Percentiles rank a stretch among this genome's conserved stretches.
These are phyloP conservation scores for Scytalidium lignicola DNA, from an alignment of 2,329 filamentous ascomycete species.

Conservation along the genomic window DNA sequence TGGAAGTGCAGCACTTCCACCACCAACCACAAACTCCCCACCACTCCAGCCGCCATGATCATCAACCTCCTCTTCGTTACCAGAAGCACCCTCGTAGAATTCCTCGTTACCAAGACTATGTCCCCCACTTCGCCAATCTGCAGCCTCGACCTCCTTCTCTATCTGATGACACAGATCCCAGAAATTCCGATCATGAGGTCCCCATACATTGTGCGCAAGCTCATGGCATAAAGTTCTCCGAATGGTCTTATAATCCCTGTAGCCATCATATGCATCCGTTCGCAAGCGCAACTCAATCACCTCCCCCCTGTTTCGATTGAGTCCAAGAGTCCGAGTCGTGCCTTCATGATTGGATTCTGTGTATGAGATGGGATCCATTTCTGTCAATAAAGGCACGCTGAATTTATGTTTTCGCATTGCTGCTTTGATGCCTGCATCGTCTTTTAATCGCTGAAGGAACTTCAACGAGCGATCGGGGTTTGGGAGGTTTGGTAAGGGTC, in stretches of 20 bases:
- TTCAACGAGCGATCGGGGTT: slow-evolving; percentile 64
- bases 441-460: slow-evolving; percentile 70
- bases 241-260: slow-evolving; percentile 87
- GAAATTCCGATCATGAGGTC: slow-evolving; percentile 79
- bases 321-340: slow-evolving; percentile 69
- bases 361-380: slow-evolving; percentile 88
- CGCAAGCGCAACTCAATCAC: slow-evolving; percentile 84
- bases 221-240: slow-evolving; percentile 92
- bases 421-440: slow-evolving; percentile 79
- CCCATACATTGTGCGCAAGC: slow-evolving; percentile 84
- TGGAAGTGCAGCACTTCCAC: slow-evolving; percentile 29
- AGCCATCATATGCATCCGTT: slow-evolving; percentile 94
- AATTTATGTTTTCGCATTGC: slow-evolving; percentile 84
- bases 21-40: slow-evolving; percentile 70
- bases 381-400: slow-evolving; percentile 78
- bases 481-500: slow-evolving; percentile 72
- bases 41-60: slow-evolving; percentile 75
- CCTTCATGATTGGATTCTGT: slow-evolving; percentile 67
- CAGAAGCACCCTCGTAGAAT: slow-evolving; percentile 47
- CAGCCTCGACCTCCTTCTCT: slow-evolving; percentile 76
- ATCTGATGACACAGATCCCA: slow-evolving; percentile 87
- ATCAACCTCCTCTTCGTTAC: slow-evolving; percentile 47
- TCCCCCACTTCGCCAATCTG: slow-evolving; percentile 73
- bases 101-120: slow-evolving; percentile 52
- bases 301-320: slow-evolving; percentile 84